phyloP scores from a whole-genome alignment of 73 alveolate species.

The Tetrahymena elliotti region DNA sequence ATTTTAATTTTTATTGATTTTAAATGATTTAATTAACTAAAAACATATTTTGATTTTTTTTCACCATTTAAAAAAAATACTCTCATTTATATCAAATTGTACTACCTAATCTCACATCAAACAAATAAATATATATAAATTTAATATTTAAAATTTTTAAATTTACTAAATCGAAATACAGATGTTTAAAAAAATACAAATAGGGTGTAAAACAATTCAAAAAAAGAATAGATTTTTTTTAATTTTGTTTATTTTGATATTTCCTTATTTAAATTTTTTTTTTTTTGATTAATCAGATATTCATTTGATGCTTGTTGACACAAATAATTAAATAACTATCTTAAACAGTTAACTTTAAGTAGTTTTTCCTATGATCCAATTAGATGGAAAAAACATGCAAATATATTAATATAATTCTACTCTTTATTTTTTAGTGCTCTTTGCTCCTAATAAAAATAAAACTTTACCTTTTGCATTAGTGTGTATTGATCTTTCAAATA shows the following conservation, averaged over 20 bases:
- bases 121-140: no score
- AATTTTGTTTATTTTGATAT: no score
- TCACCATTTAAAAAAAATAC: no score
- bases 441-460: neutral
- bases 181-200: no score
- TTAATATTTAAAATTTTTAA: no score
- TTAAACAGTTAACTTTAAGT: neutral
- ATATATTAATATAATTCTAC: neutral
- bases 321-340: neutral
- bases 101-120: no score
- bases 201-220: no score
- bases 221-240: no score
- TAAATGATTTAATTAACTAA: no score
- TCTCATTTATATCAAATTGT: no score
- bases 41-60: no score
- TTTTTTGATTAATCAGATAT: neutral
- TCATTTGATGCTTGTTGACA: neutral
- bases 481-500: neutral
- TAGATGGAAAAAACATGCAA: neutral
- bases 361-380: neutral
- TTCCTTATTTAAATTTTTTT: neutral
- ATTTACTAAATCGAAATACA: no score
- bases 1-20: neutral
- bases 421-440: neutral
- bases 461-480: neutral